Base-by-base conservation (phyloP, 257 asterid species). In the Solanum clarkiae region DNA sequence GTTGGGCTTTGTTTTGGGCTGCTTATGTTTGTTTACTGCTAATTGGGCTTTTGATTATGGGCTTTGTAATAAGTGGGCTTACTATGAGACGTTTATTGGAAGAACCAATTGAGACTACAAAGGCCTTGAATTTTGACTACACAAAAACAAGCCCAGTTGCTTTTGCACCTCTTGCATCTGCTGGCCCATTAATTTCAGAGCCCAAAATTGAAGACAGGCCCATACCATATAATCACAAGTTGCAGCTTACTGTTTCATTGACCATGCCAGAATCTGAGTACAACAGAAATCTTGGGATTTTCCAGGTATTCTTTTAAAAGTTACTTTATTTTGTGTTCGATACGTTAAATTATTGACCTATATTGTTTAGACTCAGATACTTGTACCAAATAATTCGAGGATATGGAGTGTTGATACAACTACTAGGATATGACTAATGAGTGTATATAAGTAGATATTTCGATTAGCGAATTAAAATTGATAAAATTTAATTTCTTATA, bases 241-340 rank as follows among this genome's bases (percentile, higher is more conserved):
- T 91, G 88, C 85, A 83, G 90, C 88, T 90, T 70, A 86, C 91
- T 57, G 92, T 92, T 60, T 88, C 90, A 13, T 84, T 92, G 47
- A 89, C 93, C 7, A 66, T 93, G 89, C 97, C 95, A 2, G 95
- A 93, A 75, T 92, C 97, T 0, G 95, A 91, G 29, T 91, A 93
- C 87, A 92, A 92, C 82, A 81, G 89, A 12, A 92, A 91, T 77
- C 93, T 93, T 56, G 95, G 97, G 53, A 84, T 91, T 75, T 93
- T 93, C 88, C 97, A 93, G 97, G 97, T 92, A 90, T 10, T 57
- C 10, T 4, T 59, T 59, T 45, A 8, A 8, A 8, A 8, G 10
- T 1, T 44, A 1, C 10, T 8, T 44, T 44, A 8, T 44, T 57
- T 57, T 36, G 6, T 36, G 42, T 36, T 36, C 6, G 9, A 2